A percentile compares a stretch with the other conserved stretches of the same genome.
Evolutionary conservation across 1,284 basidiomycete species (phyloP).

Genomic region (Irpex rosettiformis): DNA sequence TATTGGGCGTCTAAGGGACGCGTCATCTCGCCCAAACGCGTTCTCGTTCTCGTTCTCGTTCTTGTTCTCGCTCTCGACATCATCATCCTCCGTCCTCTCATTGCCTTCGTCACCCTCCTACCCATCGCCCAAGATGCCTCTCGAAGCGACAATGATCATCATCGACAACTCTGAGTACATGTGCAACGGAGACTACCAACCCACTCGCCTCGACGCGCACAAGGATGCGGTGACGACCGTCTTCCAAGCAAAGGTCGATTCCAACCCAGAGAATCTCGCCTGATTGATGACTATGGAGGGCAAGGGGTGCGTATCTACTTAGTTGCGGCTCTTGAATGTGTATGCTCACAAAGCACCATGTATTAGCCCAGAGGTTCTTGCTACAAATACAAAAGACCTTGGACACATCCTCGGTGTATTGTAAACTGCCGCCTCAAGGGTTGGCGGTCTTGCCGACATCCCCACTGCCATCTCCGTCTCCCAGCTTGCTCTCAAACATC

Average conservation of each 20-base stretch:
- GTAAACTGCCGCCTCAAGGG: slow-evolving; percentile 64
- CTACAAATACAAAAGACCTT: slow-evolving; percentile 92
- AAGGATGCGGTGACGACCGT: slow-evolving; percentile 88
- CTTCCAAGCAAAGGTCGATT: slow-evolving; percentile 91
- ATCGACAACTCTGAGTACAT: slow-evolving; percentile 95
- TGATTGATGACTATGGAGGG: slow-evolving; percentile 98
- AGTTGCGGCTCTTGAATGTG: background rate
- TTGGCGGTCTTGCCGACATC: slow-evolving; percentile 82
- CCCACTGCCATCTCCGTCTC: slow-evolving; percentile 91
- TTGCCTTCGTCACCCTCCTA: no score
- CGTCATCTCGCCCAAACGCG: background rate
- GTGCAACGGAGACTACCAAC: slow-evolving; percentile 94
- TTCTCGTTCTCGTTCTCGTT: no score
- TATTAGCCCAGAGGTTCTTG: slow-evolving; percentile 86
- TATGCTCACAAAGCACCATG: background rate
- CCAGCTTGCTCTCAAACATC: slow-evolving; percentile 94
- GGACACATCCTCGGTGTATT: slow-evolving; percentile 87
- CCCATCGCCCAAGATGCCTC: slow-evolving; percentile 63
- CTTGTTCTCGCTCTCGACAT: background rate
- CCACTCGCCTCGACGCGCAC: slow-evolving; percentile 88
- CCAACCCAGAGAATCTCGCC: slow-evolving; percentile 96
- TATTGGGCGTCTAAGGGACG: background rate
- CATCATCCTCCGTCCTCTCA: no score
- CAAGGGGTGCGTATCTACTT: slow-evolving; percentile 63
- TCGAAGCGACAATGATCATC: slow-evolving; percentile 92